phyloP scores from a whole-genome alignment of 495 filamentous ascomycete species.

The Lasiosphaeria hispida region DNA sequence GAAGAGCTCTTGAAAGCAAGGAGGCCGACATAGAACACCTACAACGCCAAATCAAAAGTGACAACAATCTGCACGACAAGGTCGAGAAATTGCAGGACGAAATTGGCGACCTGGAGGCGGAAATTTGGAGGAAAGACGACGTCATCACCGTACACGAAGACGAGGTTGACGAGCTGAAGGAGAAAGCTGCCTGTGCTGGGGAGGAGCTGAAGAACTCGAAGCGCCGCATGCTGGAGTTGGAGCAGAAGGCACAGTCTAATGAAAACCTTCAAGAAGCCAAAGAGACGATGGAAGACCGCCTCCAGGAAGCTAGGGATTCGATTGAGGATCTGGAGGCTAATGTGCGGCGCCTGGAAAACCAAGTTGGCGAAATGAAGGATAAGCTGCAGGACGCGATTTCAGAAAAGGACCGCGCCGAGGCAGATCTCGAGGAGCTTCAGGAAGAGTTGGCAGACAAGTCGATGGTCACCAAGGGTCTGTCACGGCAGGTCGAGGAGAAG shows the following conservation, averaged over 20 bases:
- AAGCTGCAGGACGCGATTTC: conserved; percentile 61
- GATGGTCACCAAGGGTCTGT: conserved; percentile 70
- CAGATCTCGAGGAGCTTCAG: conserved; percentile 63
- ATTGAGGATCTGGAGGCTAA: conserved; percentile 47
- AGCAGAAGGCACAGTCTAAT: conserved; percentile 55
- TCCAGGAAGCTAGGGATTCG: conserved; percentile 54
- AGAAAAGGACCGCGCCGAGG: conserved; percentile 57
- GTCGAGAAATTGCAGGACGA: conserved; percentile 58
- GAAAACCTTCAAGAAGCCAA: conserved; percentile 55
- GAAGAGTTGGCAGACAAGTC: conserved; percentile 80
- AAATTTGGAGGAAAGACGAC: conserved; percentile 54
- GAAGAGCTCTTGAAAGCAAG: conserved; percentile 48
- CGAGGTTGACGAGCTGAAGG: conserved; percentile 39
- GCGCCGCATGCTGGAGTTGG: conserved; percentile 58
- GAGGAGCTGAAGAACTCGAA: conserved; percentile 55
- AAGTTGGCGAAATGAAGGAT: conserved; percentile 56
- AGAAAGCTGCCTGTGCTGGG: conserved; percentile 52
- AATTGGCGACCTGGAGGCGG: conserved; percentile 57
- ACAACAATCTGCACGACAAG: conserved; percentile 36
- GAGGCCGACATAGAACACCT: conserved; percentile 55
- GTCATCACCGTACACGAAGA: conserved; percentile 44
- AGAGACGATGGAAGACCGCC: conserved; percentile 49
- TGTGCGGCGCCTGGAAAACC: conserved; percentile 43
- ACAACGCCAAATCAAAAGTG: conserved; percentile 50
- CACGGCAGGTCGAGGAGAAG: conserved; percentile 72